Base-by-base conservation (phyloP, 192 early-diverging fungal genomes). In the Coemansia sp. region DNA sequence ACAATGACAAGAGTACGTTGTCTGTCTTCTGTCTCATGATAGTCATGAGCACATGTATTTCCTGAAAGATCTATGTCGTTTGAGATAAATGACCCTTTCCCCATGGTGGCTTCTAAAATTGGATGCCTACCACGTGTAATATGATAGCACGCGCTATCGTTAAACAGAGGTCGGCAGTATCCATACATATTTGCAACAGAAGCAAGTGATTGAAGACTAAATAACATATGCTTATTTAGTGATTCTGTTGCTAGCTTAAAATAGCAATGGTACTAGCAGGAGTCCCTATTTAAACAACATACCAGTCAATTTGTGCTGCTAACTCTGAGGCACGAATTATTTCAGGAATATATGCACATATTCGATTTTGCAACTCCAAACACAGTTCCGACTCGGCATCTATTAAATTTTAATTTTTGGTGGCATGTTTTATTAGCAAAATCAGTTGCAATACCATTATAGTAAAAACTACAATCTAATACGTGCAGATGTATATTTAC, bases 351-450 rank as follows among this genome's bases (percentile, higher is more conserved):
- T 85, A 85, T 2, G 86, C 71, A 6, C 78, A 61, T 4, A 85
- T 88, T 64, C 92, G 80, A 23, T 86, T 87, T 54, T 89, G 88
- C 6, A 97, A 75, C 11, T 69, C 68, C 31, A 96, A 90, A 23
- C 94, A 70, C 0, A 93, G 85, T 63, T 93, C 94, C 7, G 94
- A 89, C 64, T 96, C 94, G 54, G 87, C 84, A 66, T 95, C 95
- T 87, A 76, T 8, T 24, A 6, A 17, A 22, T 3, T 54, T 5
- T 2, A 42, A 14, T 6, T 14, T 32, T 23, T 17, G 22, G 11
- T 30, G 39, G 25, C 14, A 23, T 25, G 1, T 10, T 19, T 32
- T 36, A n/a, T 29, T 27, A 27, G 24, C 33, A 24, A 61, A 42
- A 9, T n/a, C 4, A 2, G 33, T 36, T 21, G 14, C n/a, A 46